phyloP scores from a whole-genome alignment of 2,329 filamentous ascomycete genomes.

The Aspergillus fijiensis region DNA sequence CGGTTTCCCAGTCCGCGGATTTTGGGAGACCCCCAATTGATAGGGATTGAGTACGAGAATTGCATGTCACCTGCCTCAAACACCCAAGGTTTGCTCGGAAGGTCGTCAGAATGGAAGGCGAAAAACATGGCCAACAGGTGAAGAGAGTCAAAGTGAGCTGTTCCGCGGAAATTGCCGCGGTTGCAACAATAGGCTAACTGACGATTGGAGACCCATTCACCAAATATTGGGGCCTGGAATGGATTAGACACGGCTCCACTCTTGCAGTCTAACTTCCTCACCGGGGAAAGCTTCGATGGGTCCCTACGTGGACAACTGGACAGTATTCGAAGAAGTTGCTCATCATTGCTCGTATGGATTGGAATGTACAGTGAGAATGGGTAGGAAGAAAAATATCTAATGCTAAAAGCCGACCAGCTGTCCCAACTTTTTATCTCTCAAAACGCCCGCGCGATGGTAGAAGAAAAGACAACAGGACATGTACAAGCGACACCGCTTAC shows the following conservation, averaged over 20 bases:
- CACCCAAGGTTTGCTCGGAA: background rate
- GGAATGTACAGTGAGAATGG: slow-evolving; percentile 2
- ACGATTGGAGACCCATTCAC: background rate
- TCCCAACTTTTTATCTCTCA: slow-evolving; percentile 13
- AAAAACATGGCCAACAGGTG: background rate
- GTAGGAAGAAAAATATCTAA: background rate
- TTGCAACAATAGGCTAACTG: no score
- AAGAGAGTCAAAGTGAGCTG: background rate
- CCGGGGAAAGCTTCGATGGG: background rate
- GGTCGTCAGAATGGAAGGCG: no score
- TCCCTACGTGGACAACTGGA: background rate
- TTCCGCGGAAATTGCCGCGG: background rate
- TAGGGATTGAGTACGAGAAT: background rate
- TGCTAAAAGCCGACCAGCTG: background rate
- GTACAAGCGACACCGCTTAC: slow-evolving; percentile 49
- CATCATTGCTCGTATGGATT: slow-evolving; percentile 19
- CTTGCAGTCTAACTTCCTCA: background rate
- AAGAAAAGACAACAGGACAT: slow-evolving; percentile 1
- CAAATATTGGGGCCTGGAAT: background rate
- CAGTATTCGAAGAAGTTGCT: slow-evolving; percentile 1
- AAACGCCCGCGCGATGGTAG: slow-evolving; percentile 10
- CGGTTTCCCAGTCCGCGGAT: background rate
- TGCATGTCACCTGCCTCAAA: background rate
- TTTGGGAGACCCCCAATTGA: background rate
- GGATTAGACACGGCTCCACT: background rate